phyloP scores from a whole-genome alignment of 2,329 filamentous ascomycete genomes.

The Colletotrichum coccodes region DNA sequence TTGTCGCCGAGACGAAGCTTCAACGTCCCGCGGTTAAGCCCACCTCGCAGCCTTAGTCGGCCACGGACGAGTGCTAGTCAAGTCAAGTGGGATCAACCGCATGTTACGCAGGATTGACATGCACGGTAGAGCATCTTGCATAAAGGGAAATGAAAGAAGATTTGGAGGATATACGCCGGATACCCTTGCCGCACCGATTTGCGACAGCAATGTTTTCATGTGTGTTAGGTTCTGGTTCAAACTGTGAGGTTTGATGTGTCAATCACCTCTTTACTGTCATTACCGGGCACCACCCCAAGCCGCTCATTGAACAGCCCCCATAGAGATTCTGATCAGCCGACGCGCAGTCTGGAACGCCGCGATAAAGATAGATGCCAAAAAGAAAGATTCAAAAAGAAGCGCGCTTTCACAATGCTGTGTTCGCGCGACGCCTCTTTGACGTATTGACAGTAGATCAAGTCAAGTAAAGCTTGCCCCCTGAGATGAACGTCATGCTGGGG shows the following conservation, averaged over 20 bases:
- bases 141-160: not conserved
- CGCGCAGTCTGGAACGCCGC: not conserved
- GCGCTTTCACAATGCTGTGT: too few relatives aligned
- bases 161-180: not conserved
- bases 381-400: too few relatives aligned
- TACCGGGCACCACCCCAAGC: not conserved
- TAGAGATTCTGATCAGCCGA: not conserved
- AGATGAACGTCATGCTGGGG: too few relatives aligned
- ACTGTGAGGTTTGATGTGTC: not conserved
- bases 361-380: not conserved
- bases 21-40: not conserved
- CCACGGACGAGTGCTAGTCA: conserved; percentile 5
- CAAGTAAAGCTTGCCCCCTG: too few relatives aligned
- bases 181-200: not conserved
- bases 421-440: too few relatives aligned
- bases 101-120: not conserved
- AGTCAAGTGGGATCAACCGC: conserved; percentile 14
- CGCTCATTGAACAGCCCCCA: not conserved
- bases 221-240: not conserved
- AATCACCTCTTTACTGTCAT: not conserved
- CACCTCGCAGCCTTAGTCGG: conserved; percentile 3
- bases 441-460: too few relatives aligned
- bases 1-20: conserved; percentile 10
- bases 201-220: not conserved
- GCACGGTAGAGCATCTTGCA: not conserved